These are phyloP conservation scores for Xerocomus subilludens DNA, from an alignment of 1,284 basidiomycete species.

Conservation along the genomic window DNA sequence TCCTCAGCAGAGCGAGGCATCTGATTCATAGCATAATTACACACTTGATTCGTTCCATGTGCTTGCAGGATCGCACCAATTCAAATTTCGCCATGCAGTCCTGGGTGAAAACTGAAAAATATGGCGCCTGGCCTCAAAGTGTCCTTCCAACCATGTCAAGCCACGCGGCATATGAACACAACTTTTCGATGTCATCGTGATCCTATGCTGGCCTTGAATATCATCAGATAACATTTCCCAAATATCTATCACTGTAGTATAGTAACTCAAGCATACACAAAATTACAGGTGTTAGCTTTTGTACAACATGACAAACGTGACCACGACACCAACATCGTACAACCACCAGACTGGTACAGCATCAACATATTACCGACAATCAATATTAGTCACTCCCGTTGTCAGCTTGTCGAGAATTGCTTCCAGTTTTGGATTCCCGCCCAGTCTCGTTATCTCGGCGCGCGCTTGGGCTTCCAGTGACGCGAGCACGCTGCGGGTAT, in stretches of 20 bases:
- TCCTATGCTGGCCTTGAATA: no score
- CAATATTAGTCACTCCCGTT: constrained; percentile 11
- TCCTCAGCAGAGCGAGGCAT: constrained; percentile 35
- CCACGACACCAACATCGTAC: not conserved
- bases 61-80: constrained; percentile 2
- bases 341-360: not conserved
- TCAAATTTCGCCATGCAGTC: not conserved
- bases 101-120: no score
- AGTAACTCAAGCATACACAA: no score
- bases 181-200: no score
- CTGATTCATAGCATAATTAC: constrained; percentile 25
- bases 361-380: not conserved
- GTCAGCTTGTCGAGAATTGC: constrained; percentile 41
- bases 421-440: constrained; percentile 45
- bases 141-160: not conserved
- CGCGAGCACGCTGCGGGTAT: constrained; percentile 69
- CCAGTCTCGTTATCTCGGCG: constrained; percentile 42
- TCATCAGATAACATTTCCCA: no score
- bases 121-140: not conserved
- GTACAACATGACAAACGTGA: not conserved
- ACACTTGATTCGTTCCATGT: constrained; percentile 11
- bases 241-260: no score
- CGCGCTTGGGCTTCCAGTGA: constrained; percentile 64
- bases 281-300: no score
- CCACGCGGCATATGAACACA: no score